phyloP scores from a whole-genome alignment of 2,329 filamentous ascomycete species.

The Fusarium sp. region DNA sequence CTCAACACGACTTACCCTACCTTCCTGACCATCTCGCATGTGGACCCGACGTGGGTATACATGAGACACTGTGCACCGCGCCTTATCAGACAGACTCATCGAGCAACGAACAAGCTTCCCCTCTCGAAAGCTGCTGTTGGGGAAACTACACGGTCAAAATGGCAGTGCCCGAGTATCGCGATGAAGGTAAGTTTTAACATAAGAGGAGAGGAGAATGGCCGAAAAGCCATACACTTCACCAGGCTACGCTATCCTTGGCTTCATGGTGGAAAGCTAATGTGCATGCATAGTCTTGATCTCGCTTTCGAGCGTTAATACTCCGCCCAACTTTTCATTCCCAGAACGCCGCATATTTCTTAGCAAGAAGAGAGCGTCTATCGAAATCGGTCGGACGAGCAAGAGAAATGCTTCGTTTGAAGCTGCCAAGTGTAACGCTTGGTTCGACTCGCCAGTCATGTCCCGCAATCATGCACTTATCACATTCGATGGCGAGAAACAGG shows the following conservation, averaged over 20 bases:
- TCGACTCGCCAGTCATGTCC: conserved; percentile 79
- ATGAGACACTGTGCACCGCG: conserved; percentile 30
- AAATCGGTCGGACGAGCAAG: conserved; percentile 62
- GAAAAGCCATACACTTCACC: neutral
- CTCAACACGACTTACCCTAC: conserved; percentile 14
- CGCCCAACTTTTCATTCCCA: conserved; percentile 38
- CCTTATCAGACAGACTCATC: neutral
- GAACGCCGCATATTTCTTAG: conserved; percentile 52
- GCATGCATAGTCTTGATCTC: conserved; percentile 49
- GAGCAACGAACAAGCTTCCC: neutral
- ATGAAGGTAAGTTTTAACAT: conserved; percentile 40
- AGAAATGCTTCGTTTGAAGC: conserved; percentile 51
- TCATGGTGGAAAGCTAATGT: conserved; percentile 23
- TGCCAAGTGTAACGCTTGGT: conserved; percentile 70
- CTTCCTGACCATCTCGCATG: conserved; percentile 34
- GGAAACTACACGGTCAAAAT: conserved; percentile 18
- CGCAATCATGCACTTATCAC: conserved; percentile 71
- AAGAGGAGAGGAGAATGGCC: neutral
- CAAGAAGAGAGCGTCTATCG: conserved; percentile 46
- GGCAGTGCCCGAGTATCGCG: conserved; percentile 45
- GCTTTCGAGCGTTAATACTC: conserved; percentile 45
- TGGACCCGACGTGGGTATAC: conserved; percentile 17
- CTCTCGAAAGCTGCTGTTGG: neutral
- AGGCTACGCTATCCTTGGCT: neutral
- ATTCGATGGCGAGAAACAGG: conserved; percentile 60